Conservation (phyloP, 257 asterid genomes). For the Solanum medicagineum region DNA sequence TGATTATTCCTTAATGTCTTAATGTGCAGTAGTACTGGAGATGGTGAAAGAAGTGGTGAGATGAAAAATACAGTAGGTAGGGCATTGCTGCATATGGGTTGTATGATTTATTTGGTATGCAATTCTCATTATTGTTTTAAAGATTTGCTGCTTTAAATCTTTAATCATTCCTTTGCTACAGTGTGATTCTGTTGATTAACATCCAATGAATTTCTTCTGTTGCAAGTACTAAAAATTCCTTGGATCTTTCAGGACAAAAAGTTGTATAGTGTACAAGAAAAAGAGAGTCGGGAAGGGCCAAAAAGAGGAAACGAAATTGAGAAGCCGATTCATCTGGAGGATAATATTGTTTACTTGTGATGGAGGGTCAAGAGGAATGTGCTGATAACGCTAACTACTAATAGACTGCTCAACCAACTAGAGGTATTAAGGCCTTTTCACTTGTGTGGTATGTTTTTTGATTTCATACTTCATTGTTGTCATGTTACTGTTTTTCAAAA, state of each 20-base stretch:
- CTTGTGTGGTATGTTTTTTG: conserved; percentile 6
- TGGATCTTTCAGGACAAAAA: background rate
- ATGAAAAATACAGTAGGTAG: conserved; percentile 20
- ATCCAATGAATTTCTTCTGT: background rate
- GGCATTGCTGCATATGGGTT: conserved; percentile 42
- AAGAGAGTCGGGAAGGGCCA: background rate
- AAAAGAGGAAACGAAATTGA: background rate
- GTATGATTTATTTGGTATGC: conserved; percentile 21
- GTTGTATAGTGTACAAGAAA: background rate
- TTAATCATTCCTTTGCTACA: conserved; percentile 32
- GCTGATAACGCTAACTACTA: conserved; percentile 11
- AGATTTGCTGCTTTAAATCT: conserved; percentile 21
- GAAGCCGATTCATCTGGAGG: background rate
- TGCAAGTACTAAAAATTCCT: background rate
- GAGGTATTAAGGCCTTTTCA: conserved; percentile 2
- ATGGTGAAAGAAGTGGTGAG: conserved; percentile 27
- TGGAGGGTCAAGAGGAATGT: conserved; percentile 7
- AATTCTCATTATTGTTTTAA: conserved; percentile 30
- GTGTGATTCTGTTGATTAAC: conserved; percentile 5
- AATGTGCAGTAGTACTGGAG: conserved; percentile 22
- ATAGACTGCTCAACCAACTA: conserved; percentile 43
- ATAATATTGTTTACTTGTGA: background rate
- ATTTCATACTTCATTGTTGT: conserved; percentile 9
- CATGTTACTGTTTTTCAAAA: conserved; percentile 8
- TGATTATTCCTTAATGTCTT: conserved; percentile 32